Percentiles rank a stretch among this genome's conserved stretches.
These are phyloP conservation scores for Aphanomyces cochlioides DNA, from an alignment of 352 stramenopile species.

Conservation along the genomic window DNA sequence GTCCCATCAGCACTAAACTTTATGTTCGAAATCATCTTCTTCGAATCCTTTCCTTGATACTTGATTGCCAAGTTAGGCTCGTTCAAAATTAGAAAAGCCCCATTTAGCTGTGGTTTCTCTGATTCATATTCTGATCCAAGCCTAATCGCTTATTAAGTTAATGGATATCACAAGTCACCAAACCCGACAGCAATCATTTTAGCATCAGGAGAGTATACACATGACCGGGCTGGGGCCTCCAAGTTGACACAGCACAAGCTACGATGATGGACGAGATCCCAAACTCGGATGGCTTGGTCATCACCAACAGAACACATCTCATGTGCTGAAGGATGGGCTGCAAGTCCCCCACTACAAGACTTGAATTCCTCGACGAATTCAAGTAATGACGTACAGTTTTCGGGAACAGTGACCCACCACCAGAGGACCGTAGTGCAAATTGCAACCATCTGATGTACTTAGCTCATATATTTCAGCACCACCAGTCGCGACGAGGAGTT, in stretches of 20 bases:
- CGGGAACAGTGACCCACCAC: constrained; percentile 74
- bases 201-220: constrained; percentile 81
- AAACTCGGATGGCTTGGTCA: constrained; percentile 34
- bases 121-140: constrained; percentile 23
- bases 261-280: constrained; percentile 31
- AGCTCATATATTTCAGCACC: constrained; percentile 88
- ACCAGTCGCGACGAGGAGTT: constrained; percentile 82
- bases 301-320: constrained; percentile 39
- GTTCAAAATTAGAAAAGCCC: constrained; percentile 65
- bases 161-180: constrained; percentile 36
- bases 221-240: constrained; percentile 63
- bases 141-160: background rate
- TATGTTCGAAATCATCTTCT: constrained; percentile 58
- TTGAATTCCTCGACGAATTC: constrained; percentile 18
- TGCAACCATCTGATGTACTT: constrained; percentile 64
- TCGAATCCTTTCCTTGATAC: constrained; percentile 77
- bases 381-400: constrained; percentile 62
- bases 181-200: constrained; percentile 74
- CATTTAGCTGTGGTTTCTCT: constrained; percentile 48
- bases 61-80: constrained; percentile 58
- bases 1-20: constrained; percentile 74
- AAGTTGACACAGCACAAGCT: constrained; percentile 44
- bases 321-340: constrained; percentile 53
- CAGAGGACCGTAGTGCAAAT: constrained; percentile 74
- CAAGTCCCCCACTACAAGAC: constrained; percentile 48